These are phyloP conservation scores for Chrysochromulina tobinii DNA, from an alignment of 78 protist species.

Conservation along the genomic window DNA sequence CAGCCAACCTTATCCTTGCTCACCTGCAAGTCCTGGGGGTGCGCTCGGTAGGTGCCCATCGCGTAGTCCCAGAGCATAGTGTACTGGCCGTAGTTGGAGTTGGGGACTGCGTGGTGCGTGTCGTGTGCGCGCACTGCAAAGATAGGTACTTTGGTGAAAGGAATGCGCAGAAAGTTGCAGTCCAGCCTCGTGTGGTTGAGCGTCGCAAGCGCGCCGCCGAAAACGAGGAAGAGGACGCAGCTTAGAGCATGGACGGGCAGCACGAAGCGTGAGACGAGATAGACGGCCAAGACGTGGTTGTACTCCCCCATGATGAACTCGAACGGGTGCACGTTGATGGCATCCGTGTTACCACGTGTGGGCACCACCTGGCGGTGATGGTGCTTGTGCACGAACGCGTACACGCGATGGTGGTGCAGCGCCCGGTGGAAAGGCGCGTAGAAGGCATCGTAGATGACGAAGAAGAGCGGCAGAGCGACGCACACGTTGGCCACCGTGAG, in stretches of 20 bases:
- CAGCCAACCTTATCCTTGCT: no score
- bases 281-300: conserved; percentile 29
- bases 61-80: conserved; percentile 49
- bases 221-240: not conserved
- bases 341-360: conserved; percentile 48
- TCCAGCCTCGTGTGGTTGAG: conserved; percentile 58
- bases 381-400: conserved; percentile 44
- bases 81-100: conserved; percentile 54
- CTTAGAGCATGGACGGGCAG: not conserved
- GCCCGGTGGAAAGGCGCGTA: conserved; percentile 40
- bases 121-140: conserved; percentile 47
- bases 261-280: not conserved
- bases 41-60: not conserved
- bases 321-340: conserved; percentile 55
- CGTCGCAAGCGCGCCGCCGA: conserved; percentile 34
- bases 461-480: not conserved
- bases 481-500: not conserved
- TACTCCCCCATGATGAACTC: conserved; percentile 53
- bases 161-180: not conserved
- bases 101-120: conserved; percentile 42
- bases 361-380: conserved; percentile 57
- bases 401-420: conserved; percentile 28
- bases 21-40: not conserved
- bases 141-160: not conserved
- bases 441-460: conserved; percentile 45